Evolutionary conservation across 805 yeast species (phyloP).

Genomic region (Danielia oregonensis): DNA sequence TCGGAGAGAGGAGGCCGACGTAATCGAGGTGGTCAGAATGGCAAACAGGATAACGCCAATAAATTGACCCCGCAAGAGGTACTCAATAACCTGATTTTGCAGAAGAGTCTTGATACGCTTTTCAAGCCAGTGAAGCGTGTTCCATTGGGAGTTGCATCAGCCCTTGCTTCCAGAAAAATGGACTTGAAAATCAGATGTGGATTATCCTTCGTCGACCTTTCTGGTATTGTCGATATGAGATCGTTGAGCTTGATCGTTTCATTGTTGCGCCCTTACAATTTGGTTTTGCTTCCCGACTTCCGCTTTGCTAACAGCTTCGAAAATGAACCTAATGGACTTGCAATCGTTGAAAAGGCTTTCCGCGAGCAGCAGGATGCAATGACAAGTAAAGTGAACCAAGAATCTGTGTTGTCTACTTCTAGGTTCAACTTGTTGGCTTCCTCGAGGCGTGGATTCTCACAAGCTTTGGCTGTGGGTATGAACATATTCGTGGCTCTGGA

Average conservation of each 20-base stretch:
- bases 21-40: constrained; percentile 13
- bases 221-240: constrained; percentile 80
- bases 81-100: constrained; percentile 38
- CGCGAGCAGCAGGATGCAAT: constrained; percentile 28
- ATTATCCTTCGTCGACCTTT: constrained; percentile 70
- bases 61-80: constrained; percentile 42
- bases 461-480: constrained; percentile 22
- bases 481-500: constrained; percentile 25
- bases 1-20: constrained; percentile 7
- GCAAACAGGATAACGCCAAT: constrained; percentile 17
- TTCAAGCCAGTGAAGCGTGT: constrained; percentile 49
- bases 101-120: constrained; percentile 45
- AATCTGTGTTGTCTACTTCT: constrained; percentile 17
- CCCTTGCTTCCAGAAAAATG: constrained; percentile 11
- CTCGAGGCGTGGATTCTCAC: constrained; percentile 27
- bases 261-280: constrained; percentile 70
- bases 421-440: constrained; percentile 29
- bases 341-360: constrained; percentile 24
- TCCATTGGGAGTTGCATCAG: constrained; percentile 17
- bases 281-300: constrained; percentile 53
- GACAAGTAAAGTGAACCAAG: constrained; percentile 18
- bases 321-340: constrained; percentile 26
- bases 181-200: constrained; percentile 62
- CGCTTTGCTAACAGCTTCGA: constrained; percentile 20
- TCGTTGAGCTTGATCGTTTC: constrained; percentile 78